Base-by-base conservation (phyloP, 2,329 filamentous ascomycete species). In the Aphanocladium album region DNA sequence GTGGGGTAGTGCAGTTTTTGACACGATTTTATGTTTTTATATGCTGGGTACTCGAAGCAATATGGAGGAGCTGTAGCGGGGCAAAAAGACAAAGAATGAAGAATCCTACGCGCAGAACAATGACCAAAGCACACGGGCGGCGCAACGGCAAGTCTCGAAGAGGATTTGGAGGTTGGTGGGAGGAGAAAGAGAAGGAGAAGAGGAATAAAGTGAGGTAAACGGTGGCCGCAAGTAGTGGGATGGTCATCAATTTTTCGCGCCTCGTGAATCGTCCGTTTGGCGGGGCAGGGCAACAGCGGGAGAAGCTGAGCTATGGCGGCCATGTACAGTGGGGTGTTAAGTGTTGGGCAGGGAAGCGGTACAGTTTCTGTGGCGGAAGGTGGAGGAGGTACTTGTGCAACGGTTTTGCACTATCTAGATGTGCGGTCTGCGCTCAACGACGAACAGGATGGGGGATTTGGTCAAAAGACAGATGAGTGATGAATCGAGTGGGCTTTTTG, bases 211-310 rank as follows among this genome's bases (percentile, higher is more conserved):
- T 64, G 51, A 63, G 64, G 55, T 62, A 64, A 60, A 63, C 68
- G 67, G 60, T 59, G 49, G 49, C 60, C 27, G 50, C 47, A 17
- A 57, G 50, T 60, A 49, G 30, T 60, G 57, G 50, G 65, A 66
- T 72, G 72, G 73, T 75, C 73, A 75, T 73, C 73, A 71, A 71
- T 73, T 74, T 75, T 75, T 73, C 70, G 63, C 61, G 69, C 61
- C 56, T 67, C 71, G 68, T 76, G 73, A 76, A 74, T 75, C 72
- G 73, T 72, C 71, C 64, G 64, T 67, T 67, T 68, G 66, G 70
- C 70, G 68, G 70, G 72, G 70, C 70, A 71, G 70, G 52, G 60
- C 56, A 62, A 39, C 53, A 37, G 19, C 14, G 58, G 43, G 41
- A 21, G 30, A 57, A 3, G 8, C 7, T 53, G n/a, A 19, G 43